A percentile compares a stretch with the other conserved stretches of the same genome.
Evolutionary conservation across 2,329 filamentous ascomycete species (phyloP).

Genomic region (Stagonosporopsis cucurbitacearum): DNA sequence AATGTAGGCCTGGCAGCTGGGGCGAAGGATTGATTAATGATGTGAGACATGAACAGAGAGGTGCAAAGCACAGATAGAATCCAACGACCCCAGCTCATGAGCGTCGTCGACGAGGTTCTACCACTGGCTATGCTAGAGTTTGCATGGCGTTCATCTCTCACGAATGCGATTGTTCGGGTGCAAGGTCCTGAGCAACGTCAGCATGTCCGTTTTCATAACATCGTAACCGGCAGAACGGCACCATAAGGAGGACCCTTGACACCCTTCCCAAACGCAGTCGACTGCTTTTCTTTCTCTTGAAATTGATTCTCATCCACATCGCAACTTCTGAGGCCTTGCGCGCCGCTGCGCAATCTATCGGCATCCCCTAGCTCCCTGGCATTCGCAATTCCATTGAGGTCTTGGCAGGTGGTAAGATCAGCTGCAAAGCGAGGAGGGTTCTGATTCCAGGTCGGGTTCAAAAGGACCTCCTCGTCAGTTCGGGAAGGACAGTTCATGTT

Average conservation of each 20-base stretch:
- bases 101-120: background rate
- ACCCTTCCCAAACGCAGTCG: conserved; percentile 29
- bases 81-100: conserved; percentile 32
- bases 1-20: conserved; percentile 12
- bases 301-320: conserved; percentile 23
- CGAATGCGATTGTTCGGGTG: conserved; percentile 34
- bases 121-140: conserved; percentile 13
- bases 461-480: conserved; percentile 35
- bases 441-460: conserved; percentile 41
- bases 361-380: conserved; percentile 39
- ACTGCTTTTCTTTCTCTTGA: conserved; percentile 28
- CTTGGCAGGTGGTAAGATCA: conserved; percentile 41
- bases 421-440: conserved; percentile 39
- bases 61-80: conserved; percentile 34
- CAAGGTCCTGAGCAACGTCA: conserved; percentile 35
- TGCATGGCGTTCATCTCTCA: conserved; percentile 28
- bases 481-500: conserved; percentile 43
- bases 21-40: conserved; percentile 6
- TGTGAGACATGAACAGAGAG: conserved; percentile 32
- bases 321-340: conserved; percentile 20
- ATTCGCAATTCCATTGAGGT: conserved; percentile 41
- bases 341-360: conserved; percentile 23
- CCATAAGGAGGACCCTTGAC: conserved; percentile 33
- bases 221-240: conserved; percentile 11
- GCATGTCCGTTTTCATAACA: conserved; percentile 8